Conservation (phyloP, 176 grass and related monocot genomes). For the Hordeum marinum region DNA sequence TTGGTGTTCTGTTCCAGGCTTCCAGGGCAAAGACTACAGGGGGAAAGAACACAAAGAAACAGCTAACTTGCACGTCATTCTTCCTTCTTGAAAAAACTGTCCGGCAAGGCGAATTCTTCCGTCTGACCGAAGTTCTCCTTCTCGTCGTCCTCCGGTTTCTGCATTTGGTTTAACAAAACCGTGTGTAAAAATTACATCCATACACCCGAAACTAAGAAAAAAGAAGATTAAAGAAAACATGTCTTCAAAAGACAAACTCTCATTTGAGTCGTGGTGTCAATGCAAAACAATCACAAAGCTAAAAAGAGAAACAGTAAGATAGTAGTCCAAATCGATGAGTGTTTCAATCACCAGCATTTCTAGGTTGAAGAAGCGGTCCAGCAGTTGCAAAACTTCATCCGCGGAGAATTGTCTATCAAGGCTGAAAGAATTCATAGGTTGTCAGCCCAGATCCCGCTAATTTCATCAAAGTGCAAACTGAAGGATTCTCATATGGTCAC, state of each 20-base stretch:
- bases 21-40: neutral
- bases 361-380: conserved; percentile 92
- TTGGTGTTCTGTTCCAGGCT: neutral
- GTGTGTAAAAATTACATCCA: neutral
- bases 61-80: conserved; percentile 30
- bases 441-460: neutral
- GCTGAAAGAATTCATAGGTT: conserved; percentile 38
- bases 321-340: neutral
- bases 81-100: conserved; percentile 59
- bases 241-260: neutral
- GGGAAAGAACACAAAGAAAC: neutral
- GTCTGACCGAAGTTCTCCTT: conserved; percentile 51
- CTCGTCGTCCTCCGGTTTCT: conserved; percentile 91
- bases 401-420: conserved; percentile 73
- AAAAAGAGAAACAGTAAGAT: neutral
- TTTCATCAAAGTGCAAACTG: neutral
- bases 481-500: conserved; percentile 14
- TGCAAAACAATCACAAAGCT: neutral
- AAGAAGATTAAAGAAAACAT: neutral
- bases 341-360: conserved; percentile 81
- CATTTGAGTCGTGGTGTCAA: neutral
- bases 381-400: conserved; percentile 77
- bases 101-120: conserved; percentile 83
- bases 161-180: conserved; percentile 11
- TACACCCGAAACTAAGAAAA: neutral